These are phyloP conservation scores for Magnaporthiopsis incrustans DNA, from an alignment of 2,329 filamentous ascomycete species.

Conservation along the genomic window DNA sequence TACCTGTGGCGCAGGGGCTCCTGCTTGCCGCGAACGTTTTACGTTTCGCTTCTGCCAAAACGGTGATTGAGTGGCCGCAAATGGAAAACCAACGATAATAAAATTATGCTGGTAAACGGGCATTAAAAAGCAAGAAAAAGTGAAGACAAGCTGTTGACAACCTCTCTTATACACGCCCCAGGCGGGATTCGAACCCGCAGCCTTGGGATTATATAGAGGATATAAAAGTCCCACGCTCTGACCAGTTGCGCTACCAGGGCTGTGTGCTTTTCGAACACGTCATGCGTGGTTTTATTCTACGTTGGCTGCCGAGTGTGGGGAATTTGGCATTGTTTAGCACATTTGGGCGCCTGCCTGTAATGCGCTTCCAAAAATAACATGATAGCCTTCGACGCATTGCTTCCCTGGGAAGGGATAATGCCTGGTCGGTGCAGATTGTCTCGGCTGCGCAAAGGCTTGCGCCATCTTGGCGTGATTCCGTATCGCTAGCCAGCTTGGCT, in stretches of 20 bases:
- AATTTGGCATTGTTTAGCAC: background rate
- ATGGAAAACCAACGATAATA: no score
- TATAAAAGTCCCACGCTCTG: conserved; percentile 9
- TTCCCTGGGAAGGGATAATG: background rate
- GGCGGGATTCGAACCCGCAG: conserved; percentile 10
- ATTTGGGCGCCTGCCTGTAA: background rate
- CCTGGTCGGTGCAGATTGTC: background rate
- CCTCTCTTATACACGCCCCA: background rate
- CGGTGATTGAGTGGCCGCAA: background rate
- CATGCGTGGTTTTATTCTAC: background rate
- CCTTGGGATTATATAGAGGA: conserved; percentile 3
- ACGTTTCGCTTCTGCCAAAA: background rate
- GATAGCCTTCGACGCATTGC: background rate
- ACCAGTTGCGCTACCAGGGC: conserved; percentile 9
- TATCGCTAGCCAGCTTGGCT: background rate
- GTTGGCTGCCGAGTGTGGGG: background rate
- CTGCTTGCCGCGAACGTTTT: background rate
- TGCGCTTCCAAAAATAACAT: background rate
- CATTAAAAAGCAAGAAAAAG: background rate
- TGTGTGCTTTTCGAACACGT: background rate
- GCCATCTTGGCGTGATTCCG: background rate
- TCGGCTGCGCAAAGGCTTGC: background rate
- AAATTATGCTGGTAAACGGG: background rate
- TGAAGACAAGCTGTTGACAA: background rate
- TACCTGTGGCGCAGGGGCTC: no score